Evolutionary conservation across 2,329 filamentous ascomycete species (phyloP).

Genomic region (Fusarium sp.): DNA sequence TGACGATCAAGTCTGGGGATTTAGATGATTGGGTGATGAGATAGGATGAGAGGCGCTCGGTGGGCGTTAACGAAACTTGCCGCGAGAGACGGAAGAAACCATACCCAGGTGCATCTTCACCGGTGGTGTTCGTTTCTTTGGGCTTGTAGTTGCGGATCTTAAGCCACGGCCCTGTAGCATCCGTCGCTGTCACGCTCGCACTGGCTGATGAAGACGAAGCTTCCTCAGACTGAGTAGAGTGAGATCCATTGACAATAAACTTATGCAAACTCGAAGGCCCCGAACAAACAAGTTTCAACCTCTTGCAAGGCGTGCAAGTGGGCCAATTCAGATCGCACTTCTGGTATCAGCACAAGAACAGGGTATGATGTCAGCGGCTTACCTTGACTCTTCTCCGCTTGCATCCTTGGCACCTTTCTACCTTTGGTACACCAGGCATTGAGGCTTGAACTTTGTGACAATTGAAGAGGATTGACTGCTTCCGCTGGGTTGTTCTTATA

Average conservation of each 20-base stretch:
- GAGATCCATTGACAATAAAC: neutral
- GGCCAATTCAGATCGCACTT: neutral
- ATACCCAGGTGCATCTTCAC: neutral
- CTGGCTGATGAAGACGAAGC: neutral
- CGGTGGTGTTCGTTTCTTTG: fast-evolving
- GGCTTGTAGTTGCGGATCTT: neutral
- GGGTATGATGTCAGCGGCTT: neutral
- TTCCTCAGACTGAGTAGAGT: neutral
- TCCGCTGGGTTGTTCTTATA: neutral
- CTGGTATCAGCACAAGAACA: neutral
- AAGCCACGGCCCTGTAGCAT: neutral
- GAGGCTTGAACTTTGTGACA: neutral
- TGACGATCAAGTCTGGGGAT: neutral
- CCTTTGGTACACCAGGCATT: neutral
- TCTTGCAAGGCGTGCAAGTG: neutral
- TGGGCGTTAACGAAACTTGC: neutral
- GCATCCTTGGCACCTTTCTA: neutral
- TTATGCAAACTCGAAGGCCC: neutral
- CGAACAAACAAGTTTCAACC: neutral
- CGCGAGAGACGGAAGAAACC: neutral
- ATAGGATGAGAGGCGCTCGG: neutral
- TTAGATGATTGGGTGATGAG: neutral
- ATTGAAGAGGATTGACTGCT: too few relatives aligned
- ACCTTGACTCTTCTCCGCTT: neutral
- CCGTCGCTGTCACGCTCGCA: neutral